These are phyloP conservation scores for Cytospora chrysosperma DNA, from an alignment of 2,329 filamentous ascomycete genomes.

Conservation along the genomic window DNA sequence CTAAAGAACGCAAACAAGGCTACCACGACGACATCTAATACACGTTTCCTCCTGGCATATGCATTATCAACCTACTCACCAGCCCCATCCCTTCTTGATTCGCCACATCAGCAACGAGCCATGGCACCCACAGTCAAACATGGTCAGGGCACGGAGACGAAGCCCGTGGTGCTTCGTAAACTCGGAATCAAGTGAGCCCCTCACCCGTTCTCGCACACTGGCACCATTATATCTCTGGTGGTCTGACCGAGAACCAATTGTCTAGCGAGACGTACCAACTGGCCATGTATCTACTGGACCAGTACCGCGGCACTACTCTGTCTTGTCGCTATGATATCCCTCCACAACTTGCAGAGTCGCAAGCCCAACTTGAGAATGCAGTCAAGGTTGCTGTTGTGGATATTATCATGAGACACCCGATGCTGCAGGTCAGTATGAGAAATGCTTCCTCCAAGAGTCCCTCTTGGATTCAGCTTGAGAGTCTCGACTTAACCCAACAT, in stretches of 20 bases:
- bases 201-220: slow-evolving; percentile 12
- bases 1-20: too few relatives aligned
- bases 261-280: slow-evolving; percentile 21
- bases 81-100: neutral
- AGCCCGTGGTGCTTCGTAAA: slow-evolving; percentile 26
- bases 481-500: slow-evolving; percentile 24
- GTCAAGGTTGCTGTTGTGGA: slow-evolving; percentile 23
- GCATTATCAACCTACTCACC: too few relatives aligned
- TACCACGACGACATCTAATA: neutral
- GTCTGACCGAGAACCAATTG: neutral
- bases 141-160: slow-evolving; percentile 14
- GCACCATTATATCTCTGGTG: slow-evolving; percentile 13
- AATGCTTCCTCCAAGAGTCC: slow-evolving; percentile 23
- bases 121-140: slow-evolving; percentile 14
- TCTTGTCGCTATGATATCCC: slow-evolving; percentile 26
- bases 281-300: slow-evolving; percentile 26
- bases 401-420: slow-evolving; percentile 26
- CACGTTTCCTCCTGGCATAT: neutral
- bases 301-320: slow-evolving; percentile 25
- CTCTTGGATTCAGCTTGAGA: slow-evolving; percentile 25
- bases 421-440: slow-evolving; percentile 25
- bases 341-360: slow-evolving; percentile 22
- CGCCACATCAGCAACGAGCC: neutral
- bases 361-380: slow-evolving; percentile 16
- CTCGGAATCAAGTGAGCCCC: slow-evolving; percentile 28